A percentile compares a stretch with the other conserved stretches of the same genome.
Evolutionary conservation across 257 asterid genomes (phyloP).

Genomic region (Solanum commersonii): DNA sequence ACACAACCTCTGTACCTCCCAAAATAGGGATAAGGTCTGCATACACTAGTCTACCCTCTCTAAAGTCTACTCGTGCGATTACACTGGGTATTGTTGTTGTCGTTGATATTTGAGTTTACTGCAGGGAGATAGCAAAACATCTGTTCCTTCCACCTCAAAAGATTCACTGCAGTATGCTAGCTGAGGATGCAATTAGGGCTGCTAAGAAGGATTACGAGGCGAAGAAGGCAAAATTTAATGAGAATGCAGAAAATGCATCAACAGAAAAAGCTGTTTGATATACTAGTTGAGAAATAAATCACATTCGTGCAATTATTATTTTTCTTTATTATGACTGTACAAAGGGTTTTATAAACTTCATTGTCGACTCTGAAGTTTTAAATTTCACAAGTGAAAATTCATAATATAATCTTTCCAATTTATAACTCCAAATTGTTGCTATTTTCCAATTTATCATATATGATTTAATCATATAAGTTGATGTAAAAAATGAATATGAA

Average conservation of each 20-base stretch:
- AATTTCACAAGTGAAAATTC: no score
- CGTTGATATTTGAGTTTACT: not conserved
- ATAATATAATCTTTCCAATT: no score
- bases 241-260: slow-evolving; percentile 8
- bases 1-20: not conserved
- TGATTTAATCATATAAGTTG: not conserved
- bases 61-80: not conserved
- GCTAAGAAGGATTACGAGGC: slow-evolving; percentile 75
- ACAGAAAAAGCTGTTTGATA: slow-evolving; percentile 30
- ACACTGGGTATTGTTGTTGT: not conserved
- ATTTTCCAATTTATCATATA: no score
- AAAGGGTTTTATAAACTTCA: no score
- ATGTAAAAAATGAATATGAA: not conserved
- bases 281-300: not conserved
- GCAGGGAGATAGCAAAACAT: slow-evolving; percentile 88
- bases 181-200: slow-evolving; percentile 92
- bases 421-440: not conserved
- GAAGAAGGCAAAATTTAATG: slow-evolving; percentile 36
- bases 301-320: no score
- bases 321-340: no score
- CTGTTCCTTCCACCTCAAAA: slow-evolving; percentile 89
- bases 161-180: slow-evolving; percentile 96
- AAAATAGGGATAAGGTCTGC: not conserved
- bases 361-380: not conserved
- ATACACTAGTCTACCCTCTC: not conserved